Evolutionary conservation across 108 stramenopile genomes (phyloP).

Genomic region (Schizochytrium sp.): DNA sequence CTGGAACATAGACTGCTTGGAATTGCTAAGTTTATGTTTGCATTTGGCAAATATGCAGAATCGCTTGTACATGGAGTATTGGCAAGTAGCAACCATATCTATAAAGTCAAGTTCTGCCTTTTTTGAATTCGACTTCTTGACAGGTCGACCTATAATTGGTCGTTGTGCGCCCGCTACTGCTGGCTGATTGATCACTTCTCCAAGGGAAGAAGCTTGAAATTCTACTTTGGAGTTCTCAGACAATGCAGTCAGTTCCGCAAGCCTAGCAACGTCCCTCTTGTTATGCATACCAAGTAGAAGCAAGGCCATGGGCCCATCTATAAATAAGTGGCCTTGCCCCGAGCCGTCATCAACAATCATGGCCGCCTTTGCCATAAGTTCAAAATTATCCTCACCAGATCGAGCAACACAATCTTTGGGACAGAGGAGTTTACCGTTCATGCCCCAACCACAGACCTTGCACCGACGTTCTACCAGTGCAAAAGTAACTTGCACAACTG

Average conservation of each 20-base stretch:
- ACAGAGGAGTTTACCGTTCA: not conserved
- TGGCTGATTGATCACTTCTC: not conserved
- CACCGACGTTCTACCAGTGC: not conserved
- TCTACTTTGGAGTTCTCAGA: not conserved
- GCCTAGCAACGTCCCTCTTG: not conserved
- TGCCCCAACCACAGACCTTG: not conserved
- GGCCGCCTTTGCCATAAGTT: not conserved
- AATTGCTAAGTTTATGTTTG: not conserved
- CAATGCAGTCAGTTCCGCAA: not conserved
- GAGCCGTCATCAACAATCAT: not conserved
- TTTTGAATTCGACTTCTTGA: not conserved
- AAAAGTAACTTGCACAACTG: not conserved
- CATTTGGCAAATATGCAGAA: not conserved
- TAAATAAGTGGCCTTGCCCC: not conserved
- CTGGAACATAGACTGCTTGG: not conserved
- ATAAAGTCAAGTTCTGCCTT: not conserved
- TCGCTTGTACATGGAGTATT: not conserved
- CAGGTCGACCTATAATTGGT: not conserved
- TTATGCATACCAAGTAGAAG: not conserved
- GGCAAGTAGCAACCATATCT: not conserved
- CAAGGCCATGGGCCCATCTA: constrained; percentile 19
- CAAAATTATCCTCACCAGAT: not conserved
- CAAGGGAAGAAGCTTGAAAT: not conserved
- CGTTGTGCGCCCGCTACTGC: not conserved
- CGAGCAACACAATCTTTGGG: not conserved